Conservation (phyloP, 1,284 basidiomycete species). For the Trichosporon asahii region DNA sequence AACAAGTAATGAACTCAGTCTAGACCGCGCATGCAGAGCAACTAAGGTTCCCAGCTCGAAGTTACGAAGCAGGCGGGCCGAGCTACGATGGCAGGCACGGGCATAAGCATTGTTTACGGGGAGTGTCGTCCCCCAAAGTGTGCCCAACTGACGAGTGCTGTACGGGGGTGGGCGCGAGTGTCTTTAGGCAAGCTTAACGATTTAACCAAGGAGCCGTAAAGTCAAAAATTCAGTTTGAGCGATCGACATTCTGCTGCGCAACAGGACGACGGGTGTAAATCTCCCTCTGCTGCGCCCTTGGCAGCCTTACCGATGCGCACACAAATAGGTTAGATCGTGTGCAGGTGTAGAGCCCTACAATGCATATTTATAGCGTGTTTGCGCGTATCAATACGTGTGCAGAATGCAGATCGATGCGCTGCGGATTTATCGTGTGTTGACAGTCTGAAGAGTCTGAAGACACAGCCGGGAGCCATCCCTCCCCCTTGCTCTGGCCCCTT, state of each 20-base stretch:
- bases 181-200: neutral
- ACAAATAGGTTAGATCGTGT: neutral
- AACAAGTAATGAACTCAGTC: neutral
- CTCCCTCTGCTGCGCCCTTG: too few relatives aligned
- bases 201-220: neutral
- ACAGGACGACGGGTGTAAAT: neutral
- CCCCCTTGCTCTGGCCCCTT: too few relatives aligned
- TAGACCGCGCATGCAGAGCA: neutral
- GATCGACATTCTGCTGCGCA: neutral
- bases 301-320: neutral
- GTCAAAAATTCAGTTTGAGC: neutral
- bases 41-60: too few relatives aligned
- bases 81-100: neutral
- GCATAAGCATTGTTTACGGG: neutral
- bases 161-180: neutral
- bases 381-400: too few relatives aligned
- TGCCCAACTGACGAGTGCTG: neutral
- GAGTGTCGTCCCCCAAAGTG: neutral
- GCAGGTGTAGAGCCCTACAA: neutral
- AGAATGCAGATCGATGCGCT: too few relatives aligned
- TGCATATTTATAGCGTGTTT: neutral
- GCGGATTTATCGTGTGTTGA: too few relatives aligned
- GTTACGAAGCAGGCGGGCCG: neutral
- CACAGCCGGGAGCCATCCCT: too few relatives aligned
- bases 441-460: too few relatives aligned